phyloP scores from a whole-genome alignment of 2,329 filamentous ascomycete species.

The Acrodontium crateriforme region DNA sequence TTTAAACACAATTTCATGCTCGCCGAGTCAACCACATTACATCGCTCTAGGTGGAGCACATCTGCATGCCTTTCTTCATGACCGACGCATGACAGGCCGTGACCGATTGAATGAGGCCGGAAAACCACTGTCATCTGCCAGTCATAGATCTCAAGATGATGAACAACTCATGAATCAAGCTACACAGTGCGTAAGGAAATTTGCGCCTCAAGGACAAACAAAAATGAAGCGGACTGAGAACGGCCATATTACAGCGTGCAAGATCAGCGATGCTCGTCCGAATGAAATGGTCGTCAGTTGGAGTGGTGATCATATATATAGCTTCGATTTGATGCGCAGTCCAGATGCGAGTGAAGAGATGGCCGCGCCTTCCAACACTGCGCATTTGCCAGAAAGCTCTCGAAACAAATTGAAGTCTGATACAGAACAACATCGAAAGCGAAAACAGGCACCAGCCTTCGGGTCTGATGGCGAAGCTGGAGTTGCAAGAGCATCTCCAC shows the following conservation, averaged over 20 bases:
- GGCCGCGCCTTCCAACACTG: not conserved
- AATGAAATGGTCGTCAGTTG: constrained; percentile 56
- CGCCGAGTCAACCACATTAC: constrained; percentile 53
- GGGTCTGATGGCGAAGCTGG: constrained; percentile 19
- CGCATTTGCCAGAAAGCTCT: too few species aligned
- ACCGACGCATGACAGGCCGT: constrained; percentile 52
- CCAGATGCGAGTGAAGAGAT: constrained; percentile 38
- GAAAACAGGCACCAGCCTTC: constrained; percentile 35
- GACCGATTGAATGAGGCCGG: constrained; percentile 43
- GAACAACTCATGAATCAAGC: constrained; percentile 44
- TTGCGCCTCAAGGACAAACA: constrained; percentile 47
- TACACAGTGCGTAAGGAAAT: constrained; percentile 52
- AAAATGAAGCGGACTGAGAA: constrained; percentile 40
- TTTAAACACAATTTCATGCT: constrained; percentile 55
- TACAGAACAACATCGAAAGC: constrained; percentile 32
- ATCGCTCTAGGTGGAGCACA: constrained; percentile 57
- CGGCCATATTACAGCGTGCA: constrained; percentile 56
- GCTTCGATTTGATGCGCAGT: constrained; percentile 47
- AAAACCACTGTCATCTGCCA: constrained; percentile 27
- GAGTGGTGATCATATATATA: constrained; percentile 48
- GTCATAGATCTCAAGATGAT: constrained; percentile 30
- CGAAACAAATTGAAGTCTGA: not conserved
- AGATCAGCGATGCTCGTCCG: constrained; percentile 54
- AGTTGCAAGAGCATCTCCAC: constrained; percentile 31
- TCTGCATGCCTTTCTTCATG: constrained; percentile 54